Evolutionary conservation across 345 rosid genomes (phyloP), one percentile per base, ranked within the genome.

Genomic region (Salix viminalis): DNA sequence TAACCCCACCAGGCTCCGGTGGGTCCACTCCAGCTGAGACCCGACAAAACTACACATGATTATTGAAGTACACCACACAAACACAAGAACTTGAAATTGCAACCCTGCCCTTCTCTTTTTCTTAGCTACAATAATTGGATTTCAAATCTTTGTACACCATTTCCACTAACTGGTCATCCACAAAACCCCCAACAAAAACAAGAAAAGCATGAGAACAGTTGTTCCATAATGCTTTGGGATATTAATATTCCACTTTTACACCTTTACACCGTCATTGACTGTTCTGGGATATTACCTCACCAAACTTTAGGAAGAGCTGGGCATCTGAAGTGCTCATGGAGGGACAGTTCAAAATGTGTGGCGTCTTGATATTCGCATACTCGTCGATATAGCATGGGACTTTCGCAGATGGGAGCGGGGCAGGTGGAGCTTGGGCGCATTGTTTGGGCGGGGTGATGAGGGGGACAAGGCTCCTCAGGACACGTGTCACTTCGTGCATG

Each of bases 261-360:
- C 4, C 11, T n/a, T 18, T 7, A 37, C 30, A 34, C 19, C 44
- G 32, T 85, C 76, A 89, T 54, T 54, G 79, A 44, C 96, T 92
- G 74, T 91, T 91, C 78, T 90, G 97, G 26, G 98, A 93, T 80
- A 93, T 96, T 28, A 96, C 97, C 90, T 96, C 95, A 12, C 97
- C 99, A 48, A 96, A 93, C 65, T 92, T 92, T 8, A 88, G 89
- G 83, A 96, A 93, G 69, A 93, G 97, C 69, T 96, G 94, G 4
- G 97, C 98, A 79, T 96, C 98, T 6, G 98, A 90, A 46, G 98
- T 89, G 88, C 99, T 92, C 91, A 92, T 91, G 2, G 99, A 88
- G n/a, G 98, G 91, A 71, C 90, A 93, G 39, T 89, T 90, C 23
- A 93, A 86, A 84, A 90, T 44, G 77, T 92, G 94, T 14, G 99